Evolutionary conservation across 1,284 basidiomycete genomes (phyloP).

Genomic region (Laetiporus sulphureus): DNA sequence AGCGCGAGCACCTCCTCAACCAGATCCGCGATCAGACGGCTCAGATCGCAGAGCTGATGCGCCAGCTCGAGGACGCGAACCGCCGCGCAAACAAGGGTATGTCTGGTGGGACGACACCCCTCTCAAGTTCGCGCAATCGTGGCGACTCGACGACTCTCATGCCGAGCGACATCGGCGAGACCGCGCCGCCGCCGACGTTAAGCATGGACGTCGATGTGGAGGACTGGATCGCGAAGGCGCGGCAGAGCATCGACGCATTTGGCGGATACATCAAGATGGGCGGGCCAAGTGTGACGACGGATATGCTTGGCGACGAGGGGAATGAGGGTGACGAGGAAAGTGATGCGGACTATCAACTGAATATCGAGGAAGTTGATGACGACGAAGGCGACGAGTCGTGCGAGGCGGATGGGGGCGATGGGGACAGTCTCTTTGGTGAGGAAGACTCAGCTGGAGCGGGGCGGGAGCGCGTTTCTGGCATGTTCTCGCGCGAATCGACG

Average conservation of each 20-base stretch:
- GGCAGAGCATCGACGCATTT: slow-evolving; percentile 57
- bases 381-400: slow-evolving; percentile 12
- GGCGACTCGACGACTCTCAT: background rate
- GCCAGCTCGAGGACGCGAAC: slow-evolving; percentile 44
- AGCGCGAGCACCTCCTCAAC: slow-evolving; percentile 69
- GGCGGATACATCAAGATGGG: slow-evolving; percentile 57
- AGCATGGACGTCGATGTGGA: slow-evolving; percentile 46
- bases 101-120: background rate
- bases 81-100: too few species aligned
- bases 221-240: slow-evolving; percentile 69
- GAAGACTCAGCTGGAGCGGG: slow-evolving; percentile 7
- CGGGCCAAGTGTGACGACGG: slow-evolving; percentile 43
- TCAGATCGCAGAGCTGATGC: slow-evolving; percentile 63
- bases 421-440: background rate
- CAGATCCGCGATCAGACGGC: slow-evolving; percentile 67
- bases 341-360: slow-evolving; percentile 17
- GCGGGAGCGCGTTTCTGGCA: background rate
- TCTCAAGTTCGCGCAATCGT: background rate
- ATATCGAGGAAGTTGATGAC: slow-evolving; percentile 15
- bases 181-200: slow-evolving; percentile 14
- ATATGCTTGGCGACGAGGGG: slow-evolving; percentile 36
- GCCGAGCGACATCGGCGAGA: background rate
- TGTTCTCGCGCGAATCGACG: slow-evolving; percentile 4
- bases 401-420: slow-evolving; percentile 5
- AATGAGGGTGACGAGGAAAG: slow-evolving; percentile 13